Evolutionary conservation across 2,329 filamentous ascomycete species (phyloP).

Genomic region (Blastomyces emzantsi): DNA sequence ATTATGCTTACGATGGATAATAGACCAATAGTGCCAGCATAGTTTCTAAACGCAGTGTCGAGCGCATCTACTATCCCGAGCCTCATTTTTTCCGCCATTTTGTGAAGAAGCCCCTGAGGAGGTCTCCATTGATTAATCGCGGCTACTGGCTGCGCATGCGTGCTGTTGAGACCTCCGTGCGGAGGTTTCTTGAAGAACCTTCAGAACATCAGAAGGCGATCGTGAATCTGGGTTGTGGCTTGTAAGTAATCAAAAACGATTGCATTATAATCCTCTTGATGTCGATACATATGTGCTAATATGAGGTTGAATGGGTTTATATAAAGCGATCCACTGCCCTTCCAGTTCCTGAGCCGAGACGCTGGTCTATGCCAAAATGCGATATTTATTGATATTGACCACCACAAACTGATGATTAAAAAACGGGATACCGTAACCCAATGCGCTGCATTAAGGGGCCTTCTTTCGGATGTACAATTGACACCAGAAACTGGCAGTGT

Average conservation of each 20-base stretch:
- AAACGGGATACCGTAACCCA: constrained; percentile 5
- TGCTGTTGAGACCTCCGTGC: constrained; percentile 66
- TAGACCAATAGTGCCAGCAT: constrained; percentile 88
- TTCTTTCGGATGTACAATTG: constrained; percentile 41
- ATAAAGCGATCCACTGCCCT: constrained; percentile 72
- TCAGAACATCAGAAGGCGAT: constrained; percentile 58
- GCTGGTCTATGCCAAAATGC: constrained; percentile 48
- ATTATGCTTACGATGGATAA: background rate
- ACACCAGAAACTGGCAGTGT: constrained; percentile 31
- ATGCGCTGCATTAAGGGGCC: constrained; percentile 45
- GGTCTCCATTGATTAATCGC: constrained; percentile 82
- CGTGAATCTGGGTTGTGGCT: constrained; percentile 81
- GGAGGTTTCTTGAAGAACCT: constrained; percentile 57
- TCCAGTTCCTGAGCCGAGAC: constrained; percentile 67
- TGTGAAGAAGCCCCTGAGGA: constrained; percentile 70
- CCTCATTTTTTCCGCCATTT: constrained; percentile 83
- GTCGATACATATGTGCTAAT: constrained; percentile 13
- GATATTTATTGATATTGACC: constrained; percentile 78
- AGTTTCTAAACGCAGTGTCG: constrained; percentile 86
- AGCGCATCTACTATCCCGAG: constrained; percentile 73
- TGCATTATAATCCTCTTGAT: background rate
- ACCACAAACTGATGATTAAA: constrained; percentile 51
- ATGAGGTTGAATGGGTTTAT: background rate
- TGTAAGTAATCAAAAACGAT: constrained; percentile 51
- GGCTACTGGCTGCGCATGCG: constrained; percentile 82